Percentiles rank a stretch among this genome's conserved stretches.
Evolutionary conservation across 1,139 yeast genomes (phyloP).

Genomic region (Diutina catenulata): DNA sequence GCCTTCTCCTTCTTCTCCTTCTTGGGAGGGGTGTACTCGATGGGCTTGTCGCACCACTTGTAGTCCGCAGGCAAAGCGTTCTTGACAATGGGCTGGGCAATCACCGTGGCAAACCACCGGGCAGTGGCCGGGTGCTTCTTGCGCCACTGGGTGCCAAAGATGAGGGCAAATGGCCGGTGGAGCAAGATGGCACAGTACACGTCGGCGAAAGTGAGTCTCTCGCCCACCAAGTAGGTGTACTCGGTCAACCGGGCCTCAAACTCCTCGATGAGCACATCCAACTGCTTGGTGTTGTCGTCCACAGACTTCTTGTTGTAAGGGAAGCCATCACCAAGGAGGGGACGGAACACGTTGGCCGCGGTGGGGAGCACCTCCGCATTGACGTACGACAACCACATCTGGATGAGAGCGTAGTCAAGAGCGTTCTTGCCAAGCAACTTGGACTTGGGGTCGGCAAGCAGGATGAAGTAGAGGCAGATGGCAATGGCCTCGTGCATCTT

Average conservation of each 20-base stretch:
- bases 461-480: conserved; percentile 37
- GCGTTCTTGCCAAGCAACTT: conserved; percentile 51
- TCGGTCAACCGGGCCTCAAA: conserved; percentile 57
- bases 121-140: conserved; percentile 56
- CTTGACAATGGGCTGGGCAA: conserved; percentile 42
- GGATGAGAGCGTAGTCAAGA: conserved; percentile 57
- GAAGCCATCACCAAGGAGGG: conserved; percentile 20
- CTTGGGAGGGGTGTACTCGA: conserved; percentile 68
- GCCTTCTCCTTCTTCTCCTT: conserved; percentile 14
- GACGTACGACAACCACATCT: conserved; percentile 75
- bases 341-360: conserved; percentile 22
- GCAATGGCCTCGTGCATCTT: conserved; percentile 75
- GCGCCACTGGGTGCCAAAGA: conserved; percentile 76
- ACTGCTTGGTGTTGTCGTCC: conserved; percentile 37
- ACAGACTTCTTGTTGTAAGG: conserved; percentile 73
- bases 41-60: conserved; percentile 53
- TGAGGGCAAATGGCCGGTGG: conserved; percentile 51
- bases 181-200: conserved; percentile 49
- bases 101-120: conserved; percentile 82
- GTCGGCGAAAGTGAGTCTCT: conserved; percentile 81
- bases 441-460: conserved; percentile 16
- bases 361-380: conserved; percentile 55
- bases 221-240: conserved; percentile 86
- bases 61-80: conserved; percentile 25
- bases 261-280: conserved; percentile 30